Base-by-base conservation (phyloP, 116 monocot species). In the Posidonia oceanica region DNA sequence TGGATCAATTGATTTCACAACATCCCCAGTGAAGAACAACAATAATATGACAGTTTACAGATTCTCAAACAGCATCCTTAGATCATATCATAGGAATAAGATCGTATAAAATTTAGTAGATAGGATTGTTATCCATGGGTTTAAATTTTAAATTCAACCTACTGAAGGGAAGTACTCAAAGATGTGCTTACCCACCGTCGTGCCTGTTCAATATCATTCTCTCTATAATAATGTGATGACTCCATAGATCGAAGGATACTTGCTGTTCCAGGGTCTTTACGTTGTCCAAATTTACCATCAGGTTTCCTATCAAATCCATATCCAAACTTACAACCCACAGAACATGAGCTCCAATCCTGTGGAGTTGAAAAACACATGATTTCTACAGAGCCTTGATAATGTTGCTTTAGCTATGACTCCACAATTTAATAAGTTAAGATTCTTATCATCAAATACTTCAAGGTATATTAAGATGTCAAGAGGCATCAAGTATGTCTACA, bases 181-280 rank as follows among this genome's bases (percentile, higher is more conserved):
- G 65, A 66, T 29, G 65, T 83, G 81, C 90, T 94, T 91, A 94
- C 91, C 88, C 87, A 95, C 91, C 91, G 76, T 86, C 88, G 80
- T 69, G 95, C 95, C 57, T 72, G 57, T 60, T 75, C 78, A 80
- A 88, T 73, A 60, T 83, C 78, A 72, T 95, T 95, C 70, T 91
- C 88, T 59, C 74, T 12, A 76, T 88, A 95, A 59, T 95, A 95
- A 17, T 88, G 91, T 41, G 95, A 88, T 56, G 95, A 95, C 73
- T 95, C 95, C 95, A 95, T 95, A 16, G 91, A 91, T 29, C 91
- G 80, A 57, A 81, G 83, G 14, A 95, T 73, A 65, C 72, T 81
- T 48, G 74, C 63, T 61, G 69, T 77, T 63, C 62, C 61, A 29
- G 80, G 73, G 59, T 84, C 69, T 72, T 74, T 68, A 40, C 72